Base-by-base conservation (phyloP, 1,139 yeast species). In the Kodamaea sp. region DNA sequence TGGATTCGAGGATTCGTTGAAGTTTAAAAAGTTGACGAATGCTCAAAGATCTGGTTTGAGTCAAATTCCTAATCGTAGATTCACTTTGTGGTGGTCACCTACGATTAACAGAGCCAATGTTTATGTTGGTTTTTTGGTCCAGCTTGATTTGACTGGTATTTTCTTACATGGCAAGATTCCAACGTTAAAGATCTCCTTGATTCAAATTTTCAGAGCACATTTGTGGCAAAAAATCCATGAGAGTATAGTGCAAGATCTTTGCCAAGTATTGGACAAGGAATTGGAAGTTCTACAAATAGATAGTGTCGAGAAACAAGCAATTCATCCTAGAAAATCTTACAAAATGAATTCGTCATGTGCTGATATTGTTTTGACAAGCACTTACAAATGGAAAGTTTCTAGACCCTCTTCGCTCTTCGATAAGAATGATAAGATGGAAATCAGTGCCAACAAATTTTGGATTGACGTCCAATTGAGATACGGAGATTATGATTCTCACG, bases 1-100 rank as follows among this genome's bases (percentile, higher is more conserved):
- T 16, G 98, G 98, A 0, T 92, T 90, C 57, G 99, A 94, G 58
- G 98, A 94, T 51, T 85, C 96, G 0, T 75, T 94, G 73, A 92
- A 90, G 57, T 87, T 89, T 61, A 88, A 90, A 57, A 94, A 90
- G 57, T 74, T 94, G 49, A 94, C 99, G 2, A 92, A 90, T 61
- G 99, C 99, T 1, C 99, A 94, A 66, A 71, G 98, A 51, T 84
- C 97, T 3, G 99, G 99, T 57, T 75, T 94, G 47, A 87, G 95
- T 57, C 99, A 94, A 63, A 92, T 94, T 51, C 99, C 99, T 4
- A 94, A 94, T 57, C 83, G 99, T 59, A 76, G 99, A 29, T 94
- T 94, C 55, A 94, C 98, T 0, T 66, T 94, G 28, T 94, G 99
- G 99, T 94, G 99, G 99, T 89, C 97, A 1, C 99, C 99, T 6